Percentiles rank a stretch among this genome's conserved stretches.
These are phyloP conservation scores for Fragaria iinumae DNA, from an alignment of 306 rosid genomes.

Conservation along the genomic window DNA sequence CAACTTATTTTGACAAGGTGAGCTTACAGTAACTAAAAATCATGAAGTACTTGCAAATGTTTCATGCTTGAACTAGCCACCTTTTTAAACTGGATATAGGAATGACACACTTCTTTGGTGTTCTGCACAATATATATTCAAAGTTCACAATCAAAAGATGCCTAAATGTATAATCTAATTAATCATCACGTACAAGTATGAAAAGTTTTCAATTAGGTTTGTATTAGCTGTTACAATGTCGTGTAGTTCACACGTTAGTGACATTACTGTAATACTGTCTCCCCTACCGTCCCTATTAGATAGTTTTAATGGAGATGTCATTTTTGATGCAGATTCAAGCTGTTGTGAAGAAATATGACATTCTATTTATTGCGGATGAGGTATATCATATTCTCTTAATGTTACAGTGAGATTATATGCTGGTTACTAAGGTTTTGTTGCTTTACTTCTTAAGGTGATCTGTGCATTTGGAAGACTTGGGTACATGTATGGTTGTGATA, in stretches of 20 bases:
- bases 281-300: background rate
- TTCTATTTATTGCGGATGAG: conserved; percentile 96
- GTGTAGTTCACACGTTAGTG: background rate
- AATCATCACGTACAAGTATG: background rate
- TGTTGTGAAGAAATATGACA: conserved; percentile 86
- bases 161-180: too few species aligned
- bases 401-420: conserved; percentile 3
- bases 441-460: conserved; percentile 54
- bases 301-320: conserved; percentile 1
- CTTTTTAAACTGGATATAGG: background rate
- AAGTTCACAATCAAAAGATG: background rate
- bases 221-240: background rate
- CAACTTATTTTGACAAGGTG: conserved; percentile 91
- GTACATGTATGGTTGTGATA: conserved; percentile 84
- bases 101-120: background rate
- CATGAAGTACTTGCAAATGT: background rate
- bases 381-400: conserved; percentile 32
- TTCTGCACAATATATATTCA: background rate
- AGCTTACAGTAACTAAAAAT: background rate
- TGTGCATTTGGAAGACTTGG: conserved; percentile 98
- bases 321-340: conserved; percentile 73
- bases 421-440: conserved; percentile 21
- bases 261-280: background rate
- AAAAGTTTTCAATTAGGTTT: background rate
- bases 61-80: background rate